Base-by-base conservation (phyloP, 129 eudicot genomes). In the Kitagawia praeruptora region DNA sequence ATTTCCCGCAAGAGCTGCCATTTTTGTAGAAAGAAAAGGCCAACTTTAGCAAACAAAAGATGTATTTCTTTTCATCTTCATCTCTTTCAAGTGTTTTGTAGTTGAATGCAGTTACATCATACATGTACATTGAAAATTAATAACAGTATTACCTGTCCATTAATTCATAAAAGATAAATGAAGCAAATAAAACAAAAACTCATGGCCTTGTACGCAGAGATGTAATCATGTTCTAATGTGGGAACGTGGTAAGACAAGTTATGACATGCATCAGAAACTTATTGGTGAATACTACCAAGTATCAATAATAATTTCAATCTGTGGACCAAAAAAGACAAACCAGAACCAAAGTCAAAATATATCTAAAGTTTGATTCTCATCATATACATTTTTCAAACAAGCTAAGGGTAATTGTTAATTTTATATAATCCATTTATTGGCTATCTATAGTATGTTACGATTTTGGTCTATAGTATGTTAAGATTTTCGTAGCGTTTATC, bases 1-100 rank as follows among this genome's bases (percentile, higher is more conserved):
- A 80, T 92, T 95, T 77, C 98, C 98, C 85, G 90, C 89, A 79
- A 95, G 96, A 46, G 98, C 98, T 95, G 91, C 51, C 77, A 84
- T 78, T 53, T 64, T 70, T 31, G 79, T 39, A 48, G 8, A 28
- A 75, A 61, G 56, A 10, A n/a, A 40, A 80, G 41, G 83, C 10
- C 1, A 49, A 25, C 39, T 58, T 78, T 49, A 71, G 46, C 49
- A 40, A 71, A 71, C 46, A 40, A 71, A 8, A 71, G 46, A 23
- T 18, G 45, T 41, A 38, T 40, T 16, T 71, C 14, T 21, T 40
- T 5, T 67, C 23, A 31, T 5, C 40, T 12, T 11, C 41, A 27
- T 67, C 42, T 31, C 41, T 4, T 40, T 39, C 4, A 38, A 0
- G 12, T 70, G 39, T 38, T 15, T 71, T 71, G 15, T 40, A 40